phyloP scores from a whole-genome alignment of 1,139 yeast species.

The Sugiyamaella sp. region DNA sequence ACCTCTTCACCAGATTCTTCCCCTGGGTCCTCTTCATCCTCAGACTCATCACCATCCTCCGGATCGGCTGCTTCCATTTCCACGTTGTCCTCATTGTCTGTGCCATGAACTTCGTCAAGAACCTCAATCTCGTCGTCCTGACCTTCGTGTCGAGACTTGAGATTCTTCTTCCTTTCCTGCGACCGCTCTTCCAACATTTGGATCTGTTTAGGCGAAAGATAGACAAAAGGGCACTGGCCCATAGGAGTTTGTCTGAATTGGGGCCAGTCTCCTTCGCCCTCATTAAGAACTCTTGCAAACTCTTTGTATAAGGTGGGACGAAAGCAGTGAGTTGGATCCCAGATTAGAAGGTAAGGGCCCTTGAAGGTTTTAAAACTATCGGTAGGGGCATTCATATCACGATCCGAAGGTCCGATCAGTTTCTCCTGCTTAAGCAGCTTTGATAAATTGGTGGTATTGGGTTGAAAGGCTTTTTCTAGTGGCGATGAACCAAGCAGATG shows the following conservation, averaged over 20 bases:
- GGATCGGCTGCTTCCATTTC: not conserved
- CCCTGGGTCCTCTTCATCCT: not conserved
- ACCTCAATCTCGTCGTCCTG: conserved; percentile 8
- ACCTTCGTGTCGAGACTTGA: conserved; percentile 3
- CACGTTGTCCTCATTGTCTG: not conserved
- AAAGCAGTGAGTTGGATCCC: conserved; percentile 76
- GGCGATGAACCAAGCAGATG: conserved; percentile 59
- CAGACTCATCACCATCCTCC: not conserved
- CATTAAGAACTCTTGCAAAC: conserved; percentile 56
- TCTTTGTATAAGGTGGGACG: conserved; percentile 85
- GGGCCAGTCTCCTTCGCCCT: conserved; percentile 57
- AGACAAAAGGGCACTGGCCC: conserved; percentile 70
- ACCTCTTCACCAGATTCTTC: not conserved
- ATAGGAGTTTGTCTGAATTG: conserved; percentile 41
- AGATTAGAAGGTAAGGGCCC: conserved; percentile 73
- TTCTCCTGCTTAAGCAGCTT: conserved; percentile 76
- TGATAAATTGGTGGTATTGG: conserved; percentile 15
- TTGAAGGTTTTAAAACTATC: conserved; percentile 78
- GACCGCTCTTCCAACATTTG: conserved; percentile 12
- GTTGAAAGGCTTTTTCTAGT: conserved; percentile 20
- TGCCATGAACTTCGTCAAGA: not conserved
- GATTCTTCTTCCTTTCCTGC: conserved; percentile 6
- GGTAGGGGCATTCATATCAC: conserved; percentile 82
- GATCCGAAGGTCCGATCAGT: conserved; percentile 81
- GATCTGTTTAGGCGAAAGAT: conserved; percentile 44